Percentiles rank a stretch among this genome's conserved stretches.
Conservation (phyloP, 805 yeast species). For the Cyberlindnera misumaiensis region DNA sequence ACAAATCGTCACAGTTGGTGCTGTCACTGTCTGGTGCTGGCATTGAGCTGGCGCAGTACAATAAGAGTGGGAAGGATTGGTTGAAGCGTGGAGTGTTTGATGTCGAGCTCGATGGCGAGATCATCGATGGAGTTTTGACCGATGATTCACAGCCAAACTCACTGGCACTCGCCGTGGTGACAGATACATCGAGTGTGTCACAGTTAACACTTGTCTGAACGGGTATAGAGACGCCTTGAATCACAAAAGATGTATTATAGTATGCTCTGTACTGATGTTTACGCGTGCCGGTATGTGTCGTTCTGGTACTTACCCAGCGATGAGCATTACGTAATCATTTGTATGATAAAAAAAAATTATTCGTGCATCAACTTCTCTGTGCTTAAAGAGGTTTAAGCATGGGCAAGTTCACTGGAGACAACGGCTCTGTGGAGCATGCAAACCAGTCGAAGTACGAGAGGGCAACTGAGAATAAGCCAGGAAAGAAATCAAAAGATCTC, state of each 20-base stretch:
- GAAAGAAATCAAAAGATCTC: conserved; percentile 42
- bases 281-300: background rate
- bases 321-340: background rate
- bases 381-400: conserved; percentile 3
- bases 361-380: background rate
- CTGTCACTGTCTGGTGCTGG: conserved; percentile 5
- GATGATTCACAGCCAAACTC: conserved; percentile 9
- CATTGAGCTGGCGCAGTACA: conserved; percentile 16
- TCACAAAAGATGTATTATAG: background rate
- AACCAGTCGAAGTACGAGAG: conserved; percentile 29
- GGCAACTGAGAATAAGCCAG: conserved; percentile 8
- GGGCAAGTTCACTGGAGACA: conserved; percentile 22
- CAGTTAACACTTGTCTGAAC: conserved; percentile 3
- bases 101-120: conserved; percentile 9
- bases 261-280: too few species aligned
- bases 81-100: conserved; percentile 4
- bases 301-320: conserved; percentile 4
- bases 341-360: background rate
- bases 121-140: conserved; percentile 10
- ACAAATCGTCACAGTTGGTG: conserved; percentile 20
- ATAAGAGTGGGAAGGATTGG: conserved; percentile 18
- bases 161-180: conserved; percentile 6
- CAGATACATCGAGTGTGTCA: conserved; percentile 4
- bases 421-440: conserved; percentile 23
- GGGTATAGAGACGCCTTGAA: too few species aligned